Evolutionary conservation across 148 eudicot species (phyloP), one percentile per base, ranked within the genome.

Genomic region (Pouteria glomerata): DNA sequence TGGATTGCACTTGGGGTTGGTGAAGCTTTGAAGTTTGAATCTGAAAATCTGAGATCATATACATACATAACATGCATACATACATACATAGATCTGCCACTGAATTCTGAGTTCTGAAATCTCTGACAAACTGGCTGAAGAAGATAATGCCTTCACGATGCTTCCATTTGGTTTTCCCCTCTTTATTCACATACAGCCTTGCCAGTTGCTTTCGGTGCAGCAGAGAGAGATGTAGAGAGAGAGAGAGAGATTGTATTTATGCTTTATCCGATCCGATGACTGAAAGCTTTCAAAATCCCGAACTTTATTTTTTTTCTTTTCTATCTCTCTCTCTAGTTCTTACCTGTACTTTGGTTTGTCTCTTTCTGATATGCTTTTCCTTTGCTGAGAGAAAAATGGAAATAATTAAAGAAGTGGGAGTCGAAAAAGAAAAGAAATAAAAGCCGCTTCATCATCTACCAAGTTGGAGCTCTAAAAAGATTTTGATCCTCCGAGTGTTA

Each of bases 321-420:
- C 26, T 31, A 1, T 58, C 35, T 33, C 15, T 69, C 31, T 55
- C 47, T 1, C 15, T 55, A 50, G 35, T 69, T 48, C 11, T 19
- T 23, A 23, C n/a, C 15, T 69, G 62, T 53, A 69, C 72, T 69
- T 50, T 35, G 30, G 11, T 53, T 68, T 33, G 72, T 68, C 72
- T 53, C 19, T 52, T 69, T 69, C 14, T 34, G 15, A 24, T 0
- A 14, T 23, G 10, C 58, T 50, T 68, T 31, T 21, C 4, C 58
- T 31, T 33, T 68, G 16, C 30, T 50, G 30, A 29, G 19, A 30
- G 3, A 30, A 15, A 16, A 63, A 21, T 39, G 37, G 53, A 31
- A 19, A 30, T 14, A 8, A 50, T 14, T 16, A 8, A 14, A 2
- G 7, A 19, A 50, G 57, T n/a, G n/a, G n/a, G n/a, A n/a, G n/a